Percentiles rank a stretch among this genome's conserved stretches.
Conservation (phyloP, 2,329 filamentous ascomycete genomes). For the Trichoderma lentiforme region DNA sequence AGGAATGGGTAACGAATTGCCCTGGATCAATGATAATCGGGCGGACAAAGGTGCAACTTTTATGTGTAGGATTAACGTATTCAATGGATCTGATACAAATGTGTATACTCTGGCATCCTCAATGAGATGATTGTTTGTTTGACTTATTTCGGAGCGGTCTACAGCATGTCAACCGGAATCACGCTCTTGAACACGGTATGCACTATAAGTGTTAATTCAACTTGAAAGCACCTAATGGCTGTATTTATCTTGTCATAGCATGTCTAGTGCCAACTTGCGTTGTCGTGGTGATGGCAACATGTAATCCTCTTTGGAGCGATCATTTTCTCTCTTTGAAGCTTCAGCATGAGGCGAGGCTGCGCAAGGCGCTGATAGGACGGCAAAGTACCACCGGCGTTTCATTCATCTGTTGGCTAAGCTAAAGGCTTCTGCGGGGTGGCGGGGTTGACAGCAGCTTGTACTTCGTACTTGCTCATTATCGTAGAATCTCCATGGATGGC, state of each 20-base stretch:
- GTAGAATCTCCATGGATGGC: background rate
- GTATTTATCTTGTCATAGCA: too few relatives aligned
- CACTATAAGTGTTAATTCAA: too few relatives aligned
- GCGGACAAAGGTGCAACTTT: background rate
- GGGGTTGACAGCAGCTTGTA: background rate
- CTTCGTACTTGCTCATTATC: background rate
- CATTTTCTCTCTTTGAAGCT: background rate
- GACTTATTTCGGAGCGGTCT: too few relatives aligned
- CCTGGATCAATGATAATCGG: slow-evolving; percentile 2
- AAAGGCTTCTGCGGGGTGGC: background rate
- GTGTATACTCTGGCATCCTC: background rate
- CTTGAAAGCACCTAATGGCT: too few relatives aligned
- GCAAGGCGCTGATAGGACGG: background rate
- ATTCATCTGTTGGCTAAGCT: background rate
- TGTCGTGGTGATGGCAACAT: too few relatives aligned
- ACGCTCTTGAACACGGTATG: too few relatives aligned
- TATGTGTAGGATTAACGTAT: slow-evolving; percentile 9
- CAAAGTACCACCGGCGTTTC: background rate
- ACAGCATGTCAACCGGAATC: too few relatives aligned
- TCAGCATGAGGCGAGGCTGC: background rate
- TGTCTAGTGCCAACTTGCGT: too few relatives aligned
- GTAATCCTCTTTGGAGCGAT: background rate
- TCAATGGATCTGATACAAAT: background rate
- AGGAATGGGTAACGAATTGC: slow-evolving; percentile 2
- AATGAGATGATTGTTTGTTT: background rate